Evolutionary conservation across 192 early-diverging fungal genomes (phyloP), one percentile per base, ranked within the genome.

Genomic region (Gamsiella multidivaricata): DNA sequence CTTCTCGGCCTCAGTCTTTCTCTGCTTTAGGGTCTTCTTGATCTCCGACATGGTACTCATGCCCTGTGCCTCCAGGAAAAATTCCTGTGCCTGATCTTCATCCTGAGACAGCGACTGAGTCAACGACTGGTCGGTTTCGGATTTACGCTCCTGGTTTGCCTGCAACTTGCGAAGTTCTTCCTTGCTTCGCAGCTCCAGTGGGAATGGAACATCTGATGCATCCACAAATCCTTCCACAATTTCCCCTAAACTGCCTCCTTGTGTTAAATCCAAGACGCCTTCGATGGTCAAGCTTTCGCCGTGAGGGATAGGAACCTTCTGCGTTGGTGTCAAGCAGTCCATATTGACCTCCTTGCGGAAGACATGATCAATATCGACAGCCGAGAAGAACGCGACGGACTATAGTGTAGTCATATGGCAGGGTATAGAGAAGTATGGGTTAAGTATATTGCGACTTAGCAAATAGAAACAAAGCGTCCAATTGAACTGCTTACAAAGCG

Each of bases 341-440:
- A 93, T 90, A 52, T 91, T 86, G 17, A 93, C 92, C 62, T 98
- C 97, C 68, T 99, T 99, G 28, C 97, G 88, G 59, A 99, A 78
- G 9, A 91, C 91, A 62, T 90, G 90, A 73, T 99, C 97, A 46
- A 99, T 82, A 79, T 99, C 97, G 23, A 99, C 91, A 12, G 90
- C 84, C 2, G 97, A 97, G 72, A 99, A 99, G 79, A 99, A 99
- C 0, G 94, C 94, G 33, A 95, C 91, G 52, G 88, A 90, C 88
- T 92, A 61, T 32, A 49, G 5, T 1, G 46, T 39, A 18, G 18
- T 41, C 7, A 54, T n/a, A n/a, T n/a, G n/a, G n/a, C n/a, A n/a
- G n/a, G n/a, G n/a, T n/a, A n/a, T n/a, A n/a, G n/a, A n/a, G n/a
- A n/a, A n/a, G n/a, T n/a, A n/a, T n/a, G n/a, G n/a, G n/a, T n/a